Evolutionary conservation across 208 protist genomes (phyloP).

Genomic region (Crithidia thermophila): DNA sequence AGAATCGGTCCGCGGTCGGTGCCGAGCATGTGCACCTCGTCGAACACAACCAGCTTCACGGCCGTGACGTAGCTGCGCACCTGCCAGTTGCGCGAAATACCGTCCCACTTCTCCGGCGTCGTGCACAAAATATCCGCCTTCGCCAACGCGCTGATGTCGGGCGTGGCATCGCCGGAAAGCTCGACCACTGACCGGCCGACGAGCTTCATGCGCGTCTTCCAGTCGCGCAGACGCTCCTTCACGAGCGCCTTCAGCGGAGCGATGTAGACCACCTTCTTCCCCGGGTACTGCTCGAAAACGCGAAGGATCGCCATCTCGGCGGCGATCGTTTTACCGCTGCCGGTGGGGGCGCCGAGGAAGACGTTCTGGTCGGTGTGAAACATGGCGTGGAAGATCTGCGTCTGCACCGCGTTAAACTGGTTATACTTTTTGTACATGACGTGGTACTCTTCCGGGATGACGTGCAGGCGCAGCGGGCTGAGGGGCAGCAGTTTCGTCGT

Average conservation of each 20-base stretch:
- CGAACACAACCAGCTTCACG: conserved; percentile 98
- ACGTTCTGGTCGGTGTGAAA: conserved; percentile 99
- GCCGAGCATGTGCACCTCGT: conserved; percentile 99
- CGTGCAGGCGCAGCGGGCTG: conserved; percentile 91
- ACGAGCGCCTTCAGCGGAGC: conserved; percentile 99
- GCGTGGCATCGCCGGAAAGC: conserved; percentile 98
- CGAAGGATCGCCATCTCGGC: conserved; percentile 99
- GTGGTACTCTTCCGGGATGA: conserved; percentile 89
- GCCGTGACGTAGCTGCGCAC: conserved; percentile 94
- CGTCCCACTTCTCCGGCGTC: conserved; percentile 99
- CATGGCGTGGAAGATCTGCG: conserved; percentile 98
- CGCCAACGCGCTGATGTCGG: conserved; percentile 92
- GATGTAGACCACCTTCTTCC: conserved; percentile 98
- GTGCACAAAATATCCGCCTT: conserved; percentile 98
- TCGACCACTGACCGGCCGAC: conserved; percentile 97
- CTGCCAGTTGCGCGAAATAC: conserved; percentile 98
- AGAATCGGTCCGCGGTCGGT: conserved; percentile 99
- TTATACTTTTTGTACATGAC: conserved; percentile 92
- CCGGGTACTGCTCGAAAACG: conserved; percentile 88
- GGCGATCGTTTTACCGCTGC: conserved; percentile 98
- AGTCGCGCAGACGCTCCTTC: conserved; percentile 98
- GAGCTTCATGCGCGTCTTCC: conserved; percentile 90
- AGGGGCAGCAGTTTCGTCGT: conserved; percentile 97
- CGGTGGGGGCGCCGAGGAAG: conserved; percentile 98
- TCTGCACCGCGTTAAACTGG: conserved; percentile 99